Base-by-base conservation (phyloP, 2,329 filamentous ascomycete species). In the Colletotrichum abscissum region DNA sequence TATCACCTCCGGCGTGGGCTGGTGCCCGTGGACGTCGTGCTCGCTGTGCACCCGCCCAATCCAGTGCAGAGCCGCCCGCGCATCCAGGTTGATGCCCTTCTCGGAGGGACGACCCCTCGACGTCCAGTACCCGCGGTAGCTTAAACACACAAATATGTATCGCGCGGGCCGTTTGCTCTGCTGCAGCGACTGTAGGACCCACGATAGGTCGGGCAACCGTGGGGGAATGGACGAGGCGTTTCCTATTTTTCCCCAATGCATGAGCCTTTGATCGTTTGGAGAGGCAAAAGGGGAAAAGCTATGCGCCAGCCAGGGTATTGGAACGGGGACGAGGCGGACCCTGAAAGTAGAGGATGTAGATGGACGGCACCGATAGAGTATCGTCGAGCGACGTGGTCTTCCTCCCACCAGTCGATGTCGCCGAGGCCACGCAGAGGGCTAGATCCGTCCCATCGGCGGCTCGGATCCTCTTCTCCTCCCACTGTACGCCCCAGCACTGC, bases 91-190 rank as follows among this genome's bases (percentile, higher is more conserved):
- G 75, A 96, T 92, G 1, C 93, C 94, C 49, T 82, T 83, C 78
- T 95, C 93, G 3, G 91, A 92, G 8, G 93, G 90, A 4, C 91
- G 87, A 22, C 94, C 94, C 38, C 89, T 87, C 2, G 93, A 95
- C 12, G 87, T 94, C 94, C 94, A 96, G 80, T 92, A 96, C 12
- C 93, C 93, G 56, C 93, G 90, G 79, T 94, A 91, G 75, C 88
- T 90, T 38, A 91, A 80, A 72, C 88, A 89, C 9, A 90, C 83
- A 76, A 90, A 84, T 0, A 84, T 89, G 75, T 87, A 87, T 73
- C 78, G 75, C 74, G 71, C 72, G 76, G 33, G 79, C 76, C 49
- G 81, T 77, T n/a, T 79, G 73, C 78, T 78, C 55, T 81, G 78
- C 78, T 81, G 82, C 57, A 89, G 79, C 69, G 84, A 83, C 12